A percentile compares a stretch with the other conserved stretches of the same genome.
Evolutionary conservation across 345 rosid genomes (phyloP).

Genomic region (Citrus unshiu): DNA sequence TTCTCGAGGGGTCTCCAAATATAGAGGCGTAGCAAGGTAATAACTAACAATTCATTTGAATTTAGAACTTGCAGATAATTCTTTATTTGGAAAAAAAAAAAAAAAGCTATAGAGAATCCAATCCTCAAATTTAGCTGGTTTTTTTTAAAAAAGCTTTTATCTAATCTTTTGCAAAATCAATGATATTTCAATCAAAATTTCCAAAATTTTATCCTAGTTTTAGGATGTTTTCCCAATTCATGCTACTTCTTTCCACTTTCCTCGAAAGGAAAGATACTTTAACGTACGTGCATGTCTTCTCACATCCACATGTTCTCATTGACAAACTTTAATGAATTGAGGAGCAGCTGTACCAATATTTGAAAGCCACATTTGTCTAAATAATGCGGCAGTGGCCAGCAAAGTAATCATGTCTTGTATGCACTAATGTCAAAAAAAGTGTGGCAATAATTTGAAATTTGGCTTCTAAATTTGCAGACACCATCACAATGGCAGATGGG

Average conservation of each 20-base stretch:
- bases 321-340: background rate
- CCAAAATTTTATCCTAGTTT: background rate
- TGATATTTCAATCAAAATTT: no score
- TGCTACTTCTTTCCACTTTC: no score
- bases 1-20: constrained; percentile 93
- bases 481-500: constrained; percentile 85
- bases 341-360: background rate
- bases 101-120: background rate
- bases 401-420: background rate
- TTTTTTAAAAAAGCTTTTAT: no score
- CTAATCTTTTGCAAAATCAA: no score
- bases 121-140: background rate
- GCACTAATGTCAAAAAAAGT: background rate
- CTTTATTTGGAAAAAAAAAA: no score
- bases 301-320: background rate
- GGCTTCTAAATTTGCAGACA: constrained; percentile 34
- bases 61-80: background rate
- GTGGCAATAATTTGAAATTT: background rate
- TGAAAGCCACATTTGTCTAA: background rate
- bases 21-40: constrained; percentile 95
- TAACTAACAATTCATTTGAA: background rate
- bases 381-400: background rate
- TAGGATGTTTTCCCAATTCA: background rate
- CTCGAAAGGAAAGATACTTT: no score
- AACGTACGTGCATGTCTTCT: background rate